Base-by-base conservation (phyloP, 1,139 yeast species). In the Diutina rugosa region DNA sequence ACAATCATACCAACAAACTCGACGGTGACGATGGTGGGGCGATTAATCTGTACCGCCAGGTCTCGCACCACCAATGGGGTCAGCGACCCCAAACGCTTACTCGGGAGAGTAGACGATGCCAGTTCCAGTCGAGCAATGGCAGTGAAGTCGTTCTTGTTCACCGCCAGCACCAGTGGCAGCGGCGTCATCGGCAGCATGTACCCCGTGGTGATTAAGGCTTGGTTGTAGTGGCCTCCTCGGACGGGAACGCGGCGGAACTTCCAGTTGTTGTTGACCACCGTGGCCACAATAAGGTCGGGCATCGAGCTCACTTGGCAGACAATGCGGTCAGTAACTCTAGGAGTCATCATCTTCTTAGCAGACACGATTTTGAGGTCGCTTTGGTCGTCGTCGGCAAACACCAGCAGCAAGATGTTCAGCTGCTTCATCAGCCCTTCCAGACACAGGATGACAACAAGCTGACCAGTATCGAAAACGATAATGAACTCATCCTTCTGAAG, bases 1-100 rank as follows among this genome's bases (percentile, higher is more conserved):
- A 85, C 77, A 56, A 85, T 71, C 85, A 86, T 82, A 41, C 91
- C 90, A 51, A 85, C 85, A 69, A 84, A 85, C 18, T 84, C 81
- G 45, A 85, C 80, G 5, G 81, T 67, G 12, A 75, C 76, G 56
- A 82, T 61, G 53, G 44, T 49, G 41, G 53, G 53, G 1, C 53
- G 53, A 10, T 49, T 49, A 10, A 49, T 49, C 9, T 9, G 35
- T 7, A 49, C n/a, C 21, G 45, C 53, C 53, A 49, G 53, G 45
- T 49, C 53, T 1, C 44, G 41, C 16, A 49, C 32, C 29, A 49
- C 41, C 44, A 32, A 21, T 14, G 45, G 53, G 3, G 44, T 5
- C 16, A 26, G 6, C 1, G 51, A 18, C 35, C 14, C 35, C 9
- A 16, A 21, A 4, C 30, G 29, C 7, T n/a, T 30, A 3, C 26